Evolutionary conservation across 164 flowering plant genomes (phyloP), one percentile per base, ranked within the genome.

Genomic region (Vitis amurensis): DNA sequence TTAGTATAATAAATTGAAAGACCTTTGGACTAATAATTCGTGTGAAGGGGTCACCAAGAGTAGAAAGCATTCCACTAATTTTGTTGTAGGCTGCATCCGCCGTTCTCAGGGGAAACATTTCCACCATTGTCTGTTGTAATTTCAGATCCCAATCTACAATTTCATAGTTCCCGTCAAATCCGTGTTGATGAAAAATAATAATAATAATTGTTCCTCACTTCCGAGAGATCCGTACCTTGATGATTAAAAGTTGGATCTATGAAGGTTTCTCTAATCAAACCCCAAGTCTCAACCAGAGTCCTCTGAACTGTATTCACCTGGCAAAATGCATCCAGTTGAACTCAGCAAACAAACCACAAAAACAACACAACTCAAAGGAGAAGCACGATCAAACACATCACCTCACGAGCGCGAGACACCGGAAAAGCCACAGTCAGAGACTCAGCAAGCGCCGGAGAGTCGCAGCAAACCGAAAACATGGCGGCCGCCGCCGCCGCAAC

Each of bases 11-110:
- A 16, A 37, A 11, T 64, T 58, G 62, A 2, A 50, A 68, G 50
- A 95, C 99, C 99, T 93, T 93, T 47, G 99, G 97, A 79, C 99
- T 95, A 53, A 95, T 83, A 73, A 95, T 85, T 62, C 98, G 88
- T 60, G 99, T 95, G 73, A 90, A 95, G 9, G 99, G 99, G 74
- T 95, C 98, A 11, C 91, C 97, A 55, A 95, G 97, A 68, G 94
- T 91, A 19, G 97, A 83, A 74, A 95, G 92, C 98, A 95, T 93
- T 63, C 92, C 93, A 51, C 88, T 85, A 62, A 95, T 81, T 79
- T 95, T 95, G 67, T 58, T 86, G 74, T 95, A 95, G 1, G 99
- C 99, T 17, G 93, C 98, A 90, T 95, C 99, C 1, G 92, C 96
- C 37, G 99, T 85, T 65, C 81, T 85, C 67, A 95, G 66, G 0